Evolutionary conservation across 164 flowering plant genomes (phyloP).

Genomic region (Magnolia kwangsiensis): DNA sequence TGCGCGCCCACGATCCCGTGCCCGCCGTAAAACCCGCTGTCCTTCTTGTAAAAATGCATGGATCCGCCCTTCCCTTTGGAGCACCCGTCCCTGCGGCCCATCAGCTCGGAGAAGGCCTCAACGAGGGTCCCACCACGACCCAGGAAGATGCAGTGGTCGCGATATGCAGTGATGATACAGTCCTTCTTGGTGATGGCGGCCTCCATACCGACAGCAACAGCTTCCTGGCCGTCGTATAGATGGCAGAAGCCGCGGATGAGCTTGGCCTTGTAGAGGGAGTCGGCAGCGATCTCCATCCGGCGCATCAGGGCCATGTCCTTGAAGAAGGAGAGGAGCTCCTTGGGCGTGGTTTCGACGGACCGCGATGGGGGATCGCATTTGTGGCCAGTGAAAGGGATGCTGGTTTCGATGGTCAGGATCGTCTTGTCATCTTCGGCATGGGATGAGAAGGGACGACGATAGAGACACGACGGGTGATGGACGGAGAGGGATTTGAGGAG

Average conservation of each 20-base stretch:
- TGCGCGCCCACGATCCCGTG: slow-evolving; percentile 99
- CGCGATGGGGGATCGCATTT: slow-evolving; percentile 76
- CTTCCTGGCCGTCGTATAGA: slow-evolving; percentile 95
- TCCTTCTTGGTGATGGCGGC: slow-evolving; percentile 85
- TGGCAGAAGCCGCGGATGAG: slow-evolving; percentile 96
- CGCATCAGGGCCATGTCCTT: slow-evolving; percentile 79
- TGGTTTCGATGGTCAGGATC: slow-evolving; percentile 62
- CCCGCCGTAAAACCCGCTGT: slow-evolving; percentile 77
- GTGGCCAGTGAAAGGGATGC: slow-evolving; percentile 77
- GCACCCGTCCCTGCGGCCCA: slow-evolving; percentile 82
- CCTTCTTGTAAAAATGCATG: slow-evolving; percentile 96
- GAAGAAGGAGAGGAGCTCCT: slow-evolving; percentile 74
- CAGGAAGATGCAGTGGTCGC: slow-evolving; percentile 79
- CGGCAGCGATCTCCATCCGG: slow-evolving; percentile 94
- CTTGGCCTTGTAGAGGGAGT: slow-evolving; percentile 91
- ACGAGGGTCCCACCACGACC: slow-evolving; percentile 85
- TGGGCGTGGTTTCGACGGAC: slow-evolving; percentile 56
- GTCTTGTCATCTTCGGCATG: slow-evolving; percentile 28
- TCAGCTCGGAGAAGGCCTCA: slow-evolving; percentile 72
- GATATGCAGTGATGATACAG: slow-evolving; percentile 83
- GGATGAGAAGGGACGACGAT: slow-evolving; percentile 33
- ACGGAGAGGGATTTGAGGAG: slow-evolving; percentile 23
- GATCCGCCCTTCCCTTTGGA: slow-evolving; percentile 94
- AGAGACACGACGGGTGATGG: slow-evolving; percentile 15
- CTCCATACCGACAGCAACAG: slow-evolving; percentile 93